These are phyloP conservation scores for Calonectria crousiana DNA, from an alignment of 2,329 filamentous ascomycete species.

Conservation along the genomic window DNA sequence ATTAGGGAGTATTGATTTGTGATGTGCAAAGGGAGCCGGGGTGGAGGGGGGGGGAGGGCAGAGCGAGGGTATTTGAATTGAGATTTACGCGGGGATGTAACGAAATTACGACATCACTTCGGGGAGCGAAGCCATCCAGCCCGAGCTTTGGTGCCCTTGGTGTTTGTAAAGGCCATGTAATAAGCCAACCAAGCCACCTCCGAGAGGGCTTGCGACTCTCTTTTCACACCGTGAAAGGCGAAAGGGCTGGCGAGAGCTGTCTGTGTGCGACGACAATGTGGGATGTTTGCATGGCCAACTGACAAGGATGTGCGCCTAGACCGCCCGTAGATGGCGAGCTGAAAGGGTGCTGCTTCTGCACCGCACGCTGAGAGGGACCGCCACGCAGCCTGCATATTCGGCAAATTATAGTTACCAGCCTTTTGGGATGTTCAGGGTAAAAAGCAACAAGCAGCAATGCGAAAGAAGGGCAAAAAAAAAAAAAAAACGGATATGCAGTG, in stretches of 20 bases:
- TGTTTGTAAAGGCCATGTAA: neutral
- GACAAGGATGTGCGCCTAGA: conserved; percentile 13
- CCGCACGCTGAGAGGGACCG: neutral
- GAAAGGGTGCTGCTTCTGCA: neutral
- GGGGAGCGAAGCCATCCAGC: neutral
- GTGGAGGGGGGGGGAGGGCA: neutral
- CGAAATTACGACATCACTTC: conserved; percentile 19
- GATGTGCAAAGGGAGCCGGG: conserved; percentile 12
- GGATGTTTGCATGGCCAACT: conserved; percentile 16
- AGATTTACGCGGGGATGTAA: conserved; percentile 14
- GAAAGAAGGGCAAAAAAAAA: neutral
- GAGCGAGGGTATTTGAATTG: conserved; percentile 13
- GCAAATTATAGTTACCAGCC: neutral
- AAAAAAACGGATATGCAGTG: neutral
- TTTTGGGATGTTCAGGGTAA: neutral
- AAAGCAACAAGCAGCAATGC: conserved; percentile 1
- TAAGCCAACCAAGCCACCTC: neutral
- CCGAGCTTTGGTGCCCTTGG: neutral
- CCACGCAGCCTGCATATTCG: conserved; percentile 4
- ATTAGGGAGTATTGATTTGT: conserved; percentile 6
- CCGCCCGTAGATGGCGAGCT: conserved; percentile 1
- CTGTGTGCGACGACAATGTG: conserved; percentile 10
- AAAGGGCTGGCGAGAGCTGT: neutral
- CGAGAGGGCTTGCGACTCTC: neutral
- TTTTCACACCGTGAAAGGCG: neutral